Conservation (phyloP, 2,329 filamentous ascomycete species). For the Xylariaceae sp. region DNA sequence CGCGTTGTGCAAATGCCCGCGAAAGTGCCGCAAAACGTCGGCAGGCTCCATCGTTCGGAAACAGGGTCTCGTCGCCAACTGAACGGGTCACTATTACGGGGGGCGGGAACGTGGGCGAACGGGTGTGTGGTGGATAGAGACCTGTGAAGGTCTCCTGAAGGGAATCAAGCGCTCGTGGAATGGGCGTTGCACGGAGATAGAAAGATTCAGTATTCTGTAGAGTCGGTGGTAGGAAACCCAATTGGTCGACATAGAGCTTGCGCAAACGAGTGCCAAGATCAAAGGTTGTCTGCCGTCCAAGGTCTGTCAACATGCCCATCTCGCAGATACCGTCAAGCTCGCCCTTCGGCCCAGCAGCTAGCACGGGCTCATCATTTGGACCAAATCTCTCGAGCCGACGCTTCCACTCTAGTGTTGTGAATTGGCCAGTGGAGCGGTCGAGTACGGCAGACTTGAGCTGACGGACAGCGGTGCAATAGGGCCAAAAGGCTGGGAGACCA, state of each 20-base stretch:
- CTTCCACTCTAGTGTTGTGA: conserved; percentile 63
- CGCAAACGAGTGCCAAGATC: conserved; percentile 71
- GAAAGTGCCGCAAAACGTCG: conserved; percentile 73
- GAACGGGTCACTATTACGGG: conserved; percentile 70
- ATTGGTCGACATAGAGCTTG: conserved; percentile 74
- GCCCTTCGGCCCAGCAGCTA: conserved; percentile 70
- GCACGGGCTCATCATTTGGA: conserved; percentile 68
- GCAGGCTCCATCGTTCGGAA: conserved; percentile 78
- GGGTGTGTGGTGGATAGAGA: conserved; percentile 67
- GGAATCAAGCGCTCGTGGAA: conserved; percentile 78
- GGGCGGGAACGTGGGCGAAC: conserved; percentile 56
- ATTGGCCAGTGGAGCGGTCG: conserved; percentile 46
- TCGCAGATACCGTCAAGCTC: conserved; percentile 84
- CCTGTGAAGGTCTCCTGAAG: conserved; percentile 77
- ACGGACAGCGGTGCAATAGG: conserved; percentile 82
- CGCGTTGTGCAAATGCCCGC: conserved; percentile 72
- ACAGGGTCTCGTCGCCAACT: conserved; percentile 75
- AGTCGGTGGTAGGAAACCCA: conserved; percentile 69
- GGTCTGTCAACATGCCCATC: conserved; percentile 76
- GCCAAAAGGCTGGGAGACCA: conserved; percentile 75
- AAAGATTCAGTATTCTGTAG: conserved; percentile 63
- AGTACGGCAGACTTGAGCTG: conserved; percentile 66
- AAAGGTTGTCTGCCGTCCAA: conserved; percentile 73
- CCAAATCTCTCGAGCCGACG: conserved; percentile 86
- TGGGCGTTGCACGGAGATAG: conserved; percentile 76